Base-by-base conservation (phyloP, 2,329 filamentous ascomycete genomes). In the Aspergillus carbonarius region DNA sequence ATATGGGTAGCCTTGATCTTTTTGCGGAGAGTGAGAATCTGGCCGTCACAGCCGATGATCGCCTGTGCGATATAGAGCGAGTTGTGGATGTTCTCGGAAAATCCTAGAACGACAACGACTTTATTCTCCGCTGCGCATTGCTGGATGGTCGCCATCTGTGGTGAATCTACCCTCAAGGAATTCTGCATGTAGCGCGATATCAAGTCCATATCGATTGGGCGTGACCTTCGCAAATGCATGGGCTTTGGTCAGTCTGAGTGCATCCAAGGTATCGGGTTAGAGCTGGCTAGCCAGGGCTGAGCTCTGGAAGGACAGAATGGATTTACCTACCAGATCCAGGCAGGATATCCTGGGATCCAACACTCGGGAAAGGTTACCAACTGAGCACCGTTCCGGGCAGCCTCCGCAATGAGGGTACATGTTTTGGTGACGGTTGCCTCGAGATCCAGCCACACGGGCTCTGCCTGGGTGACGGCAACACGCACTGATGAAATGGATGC, bases 391-490 rank as follows among this genome's bases (percentile, higher is more conserved):
- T 81, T 79, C 8, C 70, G 63, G 1, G 81, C 81, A 0, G 85
- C 85, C 63, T 84, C 79, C 42, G 77, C 70, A 62, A 88, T 86
- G 53, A 87, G 74, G 0, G 72, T 67, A 64, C 82, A 81, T 9
- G 85, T 86, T 68, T 88, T 88, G 2, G 77, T 67, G 1, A 88
- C 80, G 3, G 79, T 76, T 0, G 69, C 81, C 7, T 79, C 72
- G 2, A 88, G 78, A 64, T 88, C 82, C 13, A 88, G 76, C 84
- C 84, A 88, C 1, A 75, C 79, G 0, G 85, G 84, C 69, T 88
- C 85, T 5, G 81, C 79, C 66, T 88, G 84, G 1, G 54, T 37
- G 34, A 42, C 61, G 9, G 59, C 57, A 8, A 58, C 60, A 10
- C 54, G 54, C 18, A 46, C 23, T 5, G 23, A 23, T 5, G 23